Conservation (phyloP, 768 basidiomycete genomes). For the Boletus rex-veris region DNA sequence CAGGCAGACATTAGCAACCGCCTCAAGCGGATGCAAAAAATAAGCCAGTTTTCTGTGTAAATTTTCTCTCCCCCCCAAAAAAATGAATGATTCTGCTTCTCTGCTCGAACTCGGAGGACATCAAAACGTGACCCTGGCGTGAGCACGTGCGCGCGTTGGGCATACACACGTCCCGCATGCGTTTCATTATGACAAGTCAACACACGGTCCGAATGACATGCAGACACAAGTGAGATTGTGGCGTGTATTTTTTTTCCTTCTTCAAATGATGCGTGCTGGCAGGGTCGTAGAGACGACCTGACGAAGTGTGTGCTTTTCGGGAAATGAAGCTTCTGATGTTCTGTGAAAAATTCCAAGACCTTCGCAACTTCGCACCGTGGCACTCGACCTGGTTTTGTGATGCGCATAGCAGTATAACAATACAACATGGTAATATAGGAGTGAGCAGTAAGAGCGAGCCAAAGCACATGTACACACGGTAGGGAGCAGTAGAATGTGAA, state of each 20-base stretch:
- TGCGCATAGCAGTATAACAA: conserved; percentile 11
- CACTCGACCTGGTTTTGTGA: background rate
- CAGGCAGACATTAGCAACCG: conserved; percentile 59
- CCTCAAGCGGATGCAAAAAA: conserved; percentile 66
- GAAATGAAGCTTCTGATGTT: conserved; percentile 15
- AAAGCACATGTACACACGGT: conserved; percentile 13
- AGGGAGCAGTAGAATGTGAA: conserved; percentile 15
- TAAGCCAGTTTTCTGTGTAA: conserved; percentile 41
- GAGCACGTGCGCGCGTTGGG: background rate
- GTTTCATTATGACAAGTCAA: conserved; percentile 7
- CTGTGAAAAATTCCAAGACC: background rate
- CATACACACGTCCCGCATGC: background rate
- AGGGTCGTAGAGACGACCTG: conserved; percentile 9
- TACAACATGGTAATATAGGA: conserved; percentile 23
- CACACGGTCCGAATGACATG: background rate
- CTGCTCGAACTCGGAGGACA: too few species aligned
- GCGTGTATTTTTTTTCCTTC: background rate
- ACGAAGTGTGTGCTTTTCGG: background rate
- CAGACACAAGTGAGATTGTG: background rate
- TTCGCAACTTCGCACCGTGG: background rate
- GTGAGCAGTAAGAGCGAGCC: conserved; percentile 6
- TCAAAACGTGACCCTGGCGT: background rate
- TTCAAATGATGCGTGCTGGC: conserved; percentile 6
- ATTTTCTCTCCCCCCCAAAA: too few species aligned
- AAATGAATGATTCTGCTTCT: too few species aligned